Base-by-base conservation (phyloP, 306 rosid species). In the Trifolium repens region DNA sequence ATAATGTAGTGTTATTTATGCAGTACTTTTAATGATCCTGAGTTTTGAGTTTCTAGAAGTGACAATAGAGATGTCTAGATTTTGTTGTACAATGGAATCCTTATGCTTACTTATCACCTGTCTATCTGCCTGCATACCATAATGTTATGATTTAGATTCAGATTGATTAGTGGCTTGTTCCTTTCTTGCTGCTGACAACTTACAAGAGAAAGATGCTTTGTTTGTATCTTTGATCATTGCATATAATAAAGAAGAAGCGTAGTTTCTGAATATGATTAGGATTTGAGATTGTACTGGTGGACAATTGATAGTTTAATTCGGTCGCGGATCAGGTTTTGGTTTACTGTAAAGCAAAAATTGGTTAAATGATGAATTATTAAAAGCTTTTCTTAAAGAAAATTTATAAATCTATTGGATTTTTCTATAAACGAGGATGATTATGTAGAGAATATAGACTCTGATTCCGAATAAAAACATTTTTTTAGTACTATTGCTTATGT, bases 61-160 rank as follows among this genome's bases (percentile, higher is more conserved):
- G 69, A 32, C 30, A 26, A 26, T 26, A 26, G 30, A 26, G 30
- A 26, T 26, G 52, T 53, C 44, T 16, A 46, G 70, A 44, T 76
- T 79, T 24, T 78, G 76, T 24, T 73, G 76, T 62, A 34, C 61
- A 6, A 10, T 79, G 75, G 35, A 57, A 37, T 39, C 16, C 44
- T 37, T 79, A 32, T 70, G 68, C 64, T 35, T 52, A n/a, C 14
- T 46, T 44, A 9, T 61, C 30, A 71, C 4, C 24, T 35, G 14
- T 13, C 67, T 1, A 26, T 11, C 50, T 49, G 52, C 64, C 34
- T 66, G 37, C 42, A 57, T 67, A 42, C 14, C n/a, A 12, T 16
- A 50, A 12, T 59, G 46, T 30, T 22, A 37, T 66, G 70, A 50
- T 73, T 73, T 27, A 58, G 71, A 67, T 72, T 79, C 47, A 67